These are phyloP conservation scores for Anthracocystis walkeri DNA, from an alignment of 1,284 basidiomycete species.

Conservation along the genomic window DNA sequence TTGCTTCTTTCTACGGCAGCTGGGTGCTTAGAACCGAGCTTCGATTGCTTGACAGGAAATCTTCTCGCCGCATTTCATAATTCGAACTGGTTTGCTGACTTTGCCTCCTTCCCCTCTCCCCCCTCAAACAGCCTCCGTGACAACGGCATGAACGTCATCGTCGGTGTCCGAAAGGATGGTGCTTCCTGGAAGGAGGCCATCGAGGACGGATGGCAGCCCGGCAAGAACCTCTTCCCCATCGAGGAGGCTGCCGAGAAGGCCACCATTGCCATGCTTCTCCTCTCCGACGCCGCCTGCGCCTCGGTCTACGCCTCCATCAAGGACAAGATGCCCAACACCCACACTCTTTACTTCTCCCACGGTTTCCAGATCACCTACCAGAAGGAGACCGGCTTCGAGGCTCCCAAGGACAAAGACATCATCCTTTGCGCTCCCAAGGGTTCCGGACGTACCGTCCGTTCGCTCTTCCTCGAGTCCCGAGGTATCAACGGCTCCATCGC, in stretches of 20 bases:
- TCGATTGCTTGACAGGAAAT: not conserved
- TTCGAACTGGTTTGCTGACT: slow-evolving; percentile 15
- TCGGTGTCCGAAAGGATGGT: slow-evolving; percentile 97
- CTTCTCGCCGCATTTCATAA: not conserved
- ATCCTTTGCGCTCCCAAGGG: slow-evolving; percentile 99
- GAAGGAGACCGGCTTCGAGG: slow-evolving; percentile 93
- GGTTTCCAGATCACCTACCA: slow-evolving; percentile 99
- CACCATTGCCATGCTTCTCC: slow-evolving; percentile 99
- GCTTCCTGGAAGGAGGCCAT: slow-evolving; percentile 95
- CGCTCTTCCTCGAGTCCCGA: slow-evolving; percentile 99
- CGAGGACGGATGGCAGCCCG: slow-evolving; percentile 98
- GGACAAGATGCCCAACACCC: slow-evolving; percentile 93
- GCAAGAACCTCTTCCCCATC: slow-evolving; percentile 97
- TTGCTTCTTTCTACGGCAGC: not conserved
- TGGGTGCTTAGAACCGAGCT: not conserved
- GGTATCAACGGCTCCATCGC: slow-evolving; percentile 93
- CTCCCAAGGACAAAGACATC: slow-evolving; percentile 94
- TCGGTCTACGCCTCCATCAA: slow-evolving; percentile 89
- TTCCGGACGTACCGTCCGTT: slow-evolving; percentile 97
- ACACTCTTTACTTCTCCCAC: slow-evolving; percentile 99
- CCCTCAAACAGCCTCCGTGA: slow-evolving; percentile 78
- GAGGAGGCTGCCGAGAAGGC: slow-evolving; percentile 96
- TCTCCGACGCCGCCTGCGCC: slow-evolving; percentile 98
- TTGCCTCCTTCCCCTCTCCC: not conserved
- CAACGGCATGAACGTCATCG: slow-evolving; percentile 97